Evolutionary conservation across 202 grass and related monocot genomes (phyloP), one percentile per base, ranked within the genome.

Genomic region (Hordeum pubiflorum): DNA sequence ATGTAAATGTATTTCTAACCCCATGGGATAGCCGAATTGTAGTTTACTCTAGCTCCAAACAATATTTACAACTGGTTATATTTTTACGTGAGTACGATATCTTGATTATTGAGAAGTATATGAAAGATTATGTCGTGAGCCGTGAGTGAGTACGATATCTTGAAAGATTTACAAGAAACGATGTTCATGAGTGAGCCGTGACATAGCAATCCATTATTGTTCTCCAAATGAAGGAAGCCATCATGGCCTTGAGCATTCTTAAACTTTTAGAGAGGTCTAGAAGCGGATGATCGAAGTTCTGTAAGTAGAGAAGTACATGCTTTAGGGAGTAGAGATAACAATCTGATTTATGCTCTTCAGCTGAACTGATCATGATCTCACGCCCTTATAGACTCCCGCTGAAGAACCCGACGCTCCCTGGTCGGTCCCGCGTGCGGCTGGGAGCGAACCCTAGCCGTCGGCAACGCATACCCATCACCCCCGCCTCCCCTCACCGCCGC

Each of bases 191-290:
- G 63, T 63, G 37, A 89, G 75, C 24, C 60, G 23, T 38, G 15
- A 76, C 86, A 74, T 91, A 86, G 91, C 84, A 50, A 86, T 10
- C 76, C 87, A 75, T 87, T 61, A 69, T 85, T 74, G 52, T 81
- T 95, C 20, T 91, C 87, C 82, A 89, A 88, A 79, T 91, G 90
- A 91, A 98, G 90, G 78, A 98, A 94, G 86, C 90, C 88, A 72
- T 92, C 92, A 21, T 98, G 95, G 9, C 40, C 10, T 41, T 41
- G 40, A 41, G 40, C 40, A 41, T 41, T 95, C 38, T 80, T 88
- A 59, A 93, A 94, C 60, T 91, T 98, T 80, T 91, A 98, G 8
- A 98, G 92, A 29, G 27, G 84, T 63, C 95, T 92, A 78, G 67
- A 86, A 82, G 62, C 92, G 93, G 82, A 79, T 37, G 17, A 86